phyloP scores from a whole-genome alignment of 2,329 filamentous ascomycete species.

The Orbilia blumenaviensis region DNA sequence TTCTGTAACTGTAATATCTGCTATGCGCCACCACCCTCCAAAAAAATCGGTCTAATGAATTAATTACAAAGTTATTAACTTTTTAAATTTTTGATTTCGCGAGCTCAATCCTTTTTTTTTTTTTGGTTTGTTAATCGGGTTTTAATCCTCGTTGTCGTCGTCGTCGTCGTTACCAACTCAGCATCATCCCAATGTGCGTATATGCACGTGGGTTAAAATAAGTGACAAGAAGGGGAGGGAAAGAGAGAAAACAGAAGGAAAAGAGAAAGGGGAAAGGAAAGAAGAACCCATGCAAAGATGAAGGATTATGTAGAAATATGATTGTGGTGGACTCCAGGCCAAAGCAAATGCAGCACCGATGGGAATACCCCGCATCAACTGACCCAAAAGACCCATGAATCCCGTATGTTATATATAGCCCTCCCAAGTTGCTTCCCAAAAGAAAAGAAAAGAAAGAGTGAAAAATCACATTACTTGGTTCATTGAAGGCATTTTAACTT shows the following conservation, averaged over 20 bases:
- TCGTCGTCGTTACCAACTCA: background rate
- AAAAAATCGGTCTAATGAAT: slow-evolving; percentile 8
- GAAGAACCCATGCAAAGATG: background rate
- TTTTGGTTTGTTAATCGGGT: background rate
- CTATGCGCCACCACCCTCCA: background rate
- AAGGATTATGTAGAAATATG: background rate
- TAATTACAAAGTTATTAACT: slow-evolving; percentile 5
- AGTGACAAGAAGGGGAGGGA: background rate
- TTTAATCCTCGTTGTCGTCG: background rate
- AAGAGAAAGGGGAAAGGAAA: background rate
- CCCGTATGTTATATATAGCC: background rate
- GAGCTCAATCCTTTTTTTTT: slow-evolving; percentile 8
- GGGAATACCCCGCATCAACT: background rate
- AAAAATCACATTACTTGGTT: background rate
- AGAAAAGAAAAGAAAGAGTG: background rate
- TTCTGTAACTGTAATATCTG: too few species aligned
- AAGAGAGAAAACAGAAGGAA: background rate
- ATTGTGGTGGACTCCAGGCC: background rate
- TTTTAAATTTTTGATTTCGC: background rate
- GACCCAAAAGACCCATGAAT: background rate
- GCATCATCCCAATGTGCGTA: background rate
- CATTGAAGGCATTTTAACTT: background rate
- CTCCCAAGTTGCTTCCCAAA: background rate
- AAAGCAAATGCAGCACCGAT: background rate
- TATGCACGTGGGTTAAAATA: background rate